These are phyloP conservation scores for Fagopyrum esculentum DNA, from an alignment of 148 eudicot species.

Conservation along the genomic window DNA sequence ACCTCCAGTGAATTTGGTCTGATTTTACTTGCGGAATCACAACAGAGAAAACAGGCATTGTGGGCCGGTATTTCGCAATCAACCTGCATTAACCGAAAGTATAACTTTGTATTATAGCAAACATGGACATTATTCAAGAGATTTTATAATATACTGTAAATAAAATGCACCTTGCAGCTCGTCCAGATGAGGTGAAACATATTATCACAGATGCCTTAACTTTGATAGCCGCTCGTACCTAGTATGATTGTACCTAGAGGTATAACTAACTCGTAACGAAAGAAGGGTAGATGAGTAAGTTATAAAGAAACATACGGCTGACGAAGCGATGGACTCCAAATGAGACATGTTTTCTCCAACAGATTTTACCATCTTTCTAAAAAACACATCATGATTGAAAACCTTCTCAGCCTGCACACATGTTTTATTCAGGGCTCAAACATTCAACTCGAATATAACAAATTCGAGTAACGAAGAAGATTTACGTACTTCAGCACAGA, in stretches of 20 bases:
- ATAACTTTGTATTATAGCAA: too few species aligned
- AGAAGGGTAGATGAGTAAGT: neutral
- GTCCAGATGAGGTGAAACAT: conserved; percentile 50
- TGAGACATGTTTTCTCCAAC: conserved; percentile 83
- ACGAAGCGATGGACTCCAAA: conserved; percentile 84
- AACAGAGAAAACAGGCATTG: conserved; percentile 91
- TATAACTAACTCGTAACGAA: neutral
- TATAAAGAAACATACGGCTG: conserved; percentile 49
- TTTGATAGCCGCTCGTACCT: conserved; percentile 89
- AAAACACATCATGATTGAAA: conserved; percentile 71
- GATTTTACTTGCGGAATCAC: conserved; percentile 85
- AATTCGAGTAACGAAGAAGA: neutral
- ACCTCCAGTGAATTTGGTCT: conserved; percentile 75
- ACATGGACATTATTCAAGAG: too few species aligned
- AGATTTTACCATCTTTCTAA: conserved; percentile 71
- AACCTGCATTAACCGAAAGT: conserved; percentile 34
- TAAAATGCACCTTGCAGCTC: conserved; percentile 47
- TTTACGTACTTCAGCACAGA: conserved; percentile 74
- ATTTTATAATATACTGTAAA: too few species aligned
- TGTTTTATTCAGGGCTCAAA: neutral
- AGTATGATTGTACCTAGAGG: neutral
- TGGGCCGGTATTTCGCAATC: conserved; percentile 90
- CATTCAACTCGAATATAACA: neutral
- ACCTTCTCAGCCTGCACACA: conserved; percentile 79
- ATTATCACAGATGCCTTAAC: conserved; percentile 88